Evolutionary conservation across 1,284 basidiomycete genomes (phyloP), one percentile per base, ranked within the genome.

Genomic region (Afroboletus lepidellus): DNA sequence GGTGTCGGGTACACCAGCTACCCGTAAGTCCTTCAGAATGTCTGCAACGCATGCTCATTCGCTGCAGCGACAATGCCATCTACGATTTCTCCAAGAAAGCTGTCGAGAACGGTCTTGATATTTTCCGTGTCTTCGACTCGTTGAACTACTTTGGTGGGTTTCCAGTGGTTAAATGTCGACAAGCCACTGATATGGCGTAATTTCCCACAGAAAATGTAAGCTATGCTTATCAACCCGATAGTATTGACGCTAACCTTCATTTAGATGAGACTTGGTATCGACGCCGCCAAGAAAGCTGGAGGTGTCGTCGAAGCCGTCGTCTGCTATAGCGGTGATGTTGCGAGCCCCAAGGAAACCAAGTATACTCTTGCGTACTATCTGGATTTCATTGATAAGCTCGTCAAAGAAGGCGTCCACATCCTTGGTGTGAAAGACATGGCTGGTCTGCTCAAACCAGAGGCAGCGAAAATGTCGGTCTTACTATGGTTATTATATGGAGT

Each of bases 371-470:
- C 98, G 69, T 99, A 99, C 79, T 99, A 99, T 76, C 83, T 99
- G 62, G 87, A 97, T 77, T 94, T 99, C 69, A 85, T 97, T 57
- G 87, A 95, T 62, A 81, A 98, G 74, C 87, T 99, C 50, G 94
- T 99, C 57, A 78, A 84, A 51, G 94, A 97, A 70, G 97, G 97
- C 44, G 94, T 99, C 64, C 97, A 99, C 73, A 88, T 99, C 50
- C 83, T 99, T 55, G 92, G 94, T 72, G 92, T 99, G 75, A 99
- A 99, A 79, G 97, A 99, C 70, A 99, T 99, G 97, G 97, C 97
- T 57, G 97, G 97, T 71, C 74, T 99, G 47, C 79, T 99, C 63
- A 99, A 98, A 73, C 97, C 97, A 33, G 81, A 92, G 65, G 90
- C 97, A 43, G 97, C 96, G 15, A 94, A 78, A 60, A 67, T 97